A percentile compares a stretch with the other conserved stretches of the same genome.
Evolutionary conservation across 1,284 basidiomycete genomes (phyloP).

Genomic region (Irpex lacteus): DNA sequence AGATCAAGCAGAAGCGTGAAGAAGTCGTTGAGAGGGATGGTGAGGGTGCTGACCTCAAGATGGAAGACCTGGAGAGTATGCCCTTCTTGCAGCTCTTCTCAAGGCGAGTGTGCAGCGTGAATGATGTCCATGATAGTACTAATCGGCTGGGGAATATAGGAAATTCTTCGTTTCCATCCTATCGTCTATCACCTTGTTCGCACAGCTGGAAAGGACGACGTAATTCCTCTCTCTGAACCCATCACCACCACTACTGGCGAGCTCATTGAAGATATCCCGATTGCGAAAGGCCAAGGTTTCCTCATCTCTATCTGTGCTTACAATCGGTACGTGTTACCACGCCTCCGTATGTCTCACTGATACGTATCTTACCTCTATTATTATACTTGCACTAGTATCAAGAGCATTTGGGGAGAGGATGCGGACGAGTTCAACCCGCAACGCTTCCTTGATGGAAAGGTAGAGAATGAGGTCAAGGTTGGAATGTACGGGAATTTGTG

Average conservation of each 20-base stretch:
- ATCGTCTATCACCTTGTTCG: slow-evolving; percentile 12
- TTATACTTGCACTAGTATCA: neutral
- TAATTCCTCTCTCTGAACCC: slow-evolving; percentile 42
- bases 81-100: slow-evolving; percentile 13
- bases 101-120: slow-evolving; percentile 14
- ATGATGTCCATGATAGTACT: slow-evolving; percentile 24
- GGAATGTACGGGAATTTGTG: slow-evolving; percentile 6
- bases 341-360: neutral
- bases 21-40: slow-evolving; percentile 17
- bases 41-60: slow-evolving; percentile 24
- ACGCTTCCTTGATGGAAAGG: slow-evolving; percentile 9
- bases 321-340: slow-evolving; percentile 5
- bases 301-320: slow-evolving; percentile 1
- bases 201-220: slow-evolving; percentile 32
- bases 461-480: slow-evolving; percentile 9
- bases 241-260: slow-evolving; percentile 31
- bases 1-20: slow-evolving; percentile 21
- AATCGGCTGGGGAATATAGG: slow-evolving; percentile 33
- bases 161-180: slow-evolving; percentile 18
- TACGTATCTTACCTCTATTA: neutral
- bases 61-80: slow-evolving; percentile 32
- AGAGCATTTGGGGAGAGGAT: slow-evolving; percentile 11
- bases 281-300: slow-evolving; percentile 4
- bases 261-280: slow-evolving; percentile 30
- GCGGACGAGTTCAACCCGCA: slow-evolving; percentile 10